Base-by-base conservation (phyloP, 2,329 filamentous ascomycete species). In the Alternaria burnsii region DNA sequence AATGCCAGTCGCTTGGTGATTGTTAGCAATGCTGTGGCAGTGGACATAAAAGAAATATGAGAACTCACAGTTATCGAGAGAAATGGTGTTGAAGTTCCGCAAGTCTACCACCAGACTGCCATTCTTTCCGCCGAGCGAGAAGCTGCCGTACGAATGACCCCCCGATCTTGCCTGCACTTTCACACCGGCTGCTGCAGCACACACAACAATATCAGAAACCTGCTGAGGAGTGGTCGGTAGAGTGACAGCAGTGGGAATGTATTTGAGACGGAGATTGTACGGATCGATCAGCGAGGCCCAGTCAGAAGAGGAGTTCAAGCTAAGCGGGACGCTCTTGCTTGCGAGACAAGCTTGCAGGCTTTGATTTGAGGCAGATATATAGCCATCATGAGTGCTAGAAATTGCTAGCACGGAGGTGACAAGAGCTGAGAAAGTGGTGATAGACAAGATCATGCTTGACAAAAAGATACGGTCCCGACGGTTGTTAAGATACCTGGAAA, bases 101-200 rank as follows among this genome's bases (percentile, higher is more conserved):
- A 59, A 7, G 32, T 59, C 56, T 9, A 59, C 34, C 10, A 82
- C 74, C 52, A 84, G 65, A 55, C 78, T 77, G 8, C 81, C 81
- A 52, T 83, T 72, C 65, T 80, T 73, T 4, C 81, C 82, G 11
- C 81, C 81, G 1, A 82, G 76, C 0, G 80, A 80, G 52, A 79
- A 80, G 0, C 80, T 80, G 0, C 77, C 86, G 60, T 87, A 89
- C 0, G 86, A 88, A 66, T 89, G 87, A 0, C 87, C 87, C 5
- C 87, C 87, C 2, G 85, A 86, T 59, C 81, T 84, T 16, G 87
- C 82, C 69, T 88, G 86, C 0, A 89, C 85, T 58, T 83, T 82
- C 42, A 84, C 72, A 18, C 76, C 76, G 59, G 79, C 77, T 18
- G 79, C 59, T 1, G 71, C 78, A 2, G 86, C 87, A 67, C 86